These are phyloP conservation scores for Fusarium sp. DNA, from an alignment of 2,329 filamentous ascomycete species.

Conservation along the genomic window DNA sequence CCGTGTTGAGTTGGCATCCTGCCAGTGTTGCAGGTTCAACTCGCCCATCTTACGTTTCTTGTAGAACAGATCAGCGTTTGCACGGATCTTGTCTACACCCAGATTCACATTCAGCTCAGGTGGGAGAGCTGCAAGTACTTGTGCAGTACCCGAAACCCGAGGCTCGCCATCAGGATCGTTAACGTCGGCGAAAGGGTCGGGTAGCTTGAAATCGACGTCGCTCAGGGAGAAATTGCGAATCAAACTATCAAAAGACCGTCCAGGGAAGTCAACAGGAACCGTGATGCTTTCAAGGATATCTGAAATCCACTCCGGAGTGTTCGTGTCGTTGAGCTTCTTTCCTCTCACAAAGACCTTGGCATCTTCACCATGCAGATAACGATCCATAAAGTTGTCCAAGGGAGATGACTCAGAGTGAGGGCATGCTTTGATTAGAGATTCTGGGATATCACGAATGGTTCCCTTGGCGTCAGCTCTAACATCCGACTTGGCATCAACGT, in stretches of 20 bases:
- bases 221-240: constrained; percentile 89
- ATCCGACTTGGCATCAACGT: constrained; percentile 74
- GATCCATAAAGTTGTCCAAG: constrained; percentile 81
- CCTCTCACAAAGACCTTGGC: constrained; percentile 87
- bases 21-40: constrained; percentile 84
- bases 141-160: constrained; percentile 83
- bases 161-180: constrained; percentile 78
- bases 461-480: constrained; percentile 78
- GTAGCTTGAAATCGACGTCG: constrained; percentile 87
- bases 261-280: constrained; percentile 85
- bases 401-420: constrained; percentile 83
- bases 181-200: constrained; percentile 81
- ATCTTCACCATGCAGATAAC: constrained; percentile 83
- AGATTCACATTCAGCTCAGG: constrained; percentile 88
- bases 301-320: constrained; percentile 84
- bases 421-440: constrained; percentile 77
- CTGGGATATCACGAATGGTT: constrained; percentile 77
- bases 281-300: constrained; percentile 84
- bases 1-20: constrained; percentile 82
- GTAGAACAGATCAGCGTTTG: constrained; percentile 84
- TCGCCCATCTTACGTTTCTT: constrained; percentile 80
- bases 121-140: constrained; percentile 82
- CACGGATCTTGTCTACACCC: constrained; percentile 79
- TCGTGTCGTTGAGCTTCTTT: constrained; percentile 70
- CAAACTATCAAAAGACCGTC: constrained; percentile 81